Conservation (phyloP, 2,329 filamentous ascomycete genomes). For the Ceratocystis eucalypticola region DNA sequence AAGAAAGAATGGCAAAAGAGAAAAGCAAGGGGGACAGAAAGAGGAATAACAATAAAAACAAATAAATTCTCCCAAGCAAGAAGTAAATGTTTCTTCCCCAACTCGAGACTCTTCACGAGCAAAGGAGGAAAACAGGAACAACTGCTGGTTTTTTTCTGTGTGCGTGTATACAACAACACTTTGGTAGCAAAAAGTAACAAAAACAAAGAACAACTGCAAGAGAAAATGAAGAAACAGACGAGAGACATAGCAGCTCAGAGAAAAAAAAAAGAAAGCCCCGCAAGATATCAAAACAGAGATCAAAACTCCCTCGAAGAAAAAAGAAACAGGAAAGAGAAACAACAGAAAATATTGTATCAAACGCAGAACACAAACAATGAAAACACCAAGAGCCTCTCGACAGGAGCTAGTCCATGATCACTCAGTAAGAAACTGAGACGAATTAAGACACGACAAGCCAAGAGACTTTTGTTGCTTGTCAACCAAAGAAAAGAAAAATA, state of each 20-base stretch:
- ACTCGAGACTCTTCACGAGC: background rate
- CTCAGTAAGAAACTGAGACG: background rate
- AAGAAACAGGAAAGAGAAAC: slow-evolving; percentile 22
- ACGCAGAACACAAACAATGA: background rate
- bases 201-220: background rate
- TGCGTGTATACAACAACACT: slow-evolving; percentile 4
- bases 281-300: slow-evolving; percentile 21
- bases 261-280: slow-evolving; percentile 12
- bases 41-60: slow-evolving; percentile 6
- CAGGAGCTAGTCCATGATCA: no score
- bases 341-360: slow-evolving; percentile 18
- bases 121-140: background rate
- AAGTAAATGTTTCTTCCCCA: no score
- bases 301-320: slow-evolving; percentile 16
- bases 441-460: background rate
- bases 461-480: no score
- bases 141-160: slow-evolving; percentile 7
- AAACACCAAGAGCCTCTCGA: slow-evolving; percentile 15
- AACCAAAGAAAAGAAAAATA: background rate
- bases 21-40: background rate
- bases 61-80: slow-evolving; percentile 3
- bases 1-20: background rate
- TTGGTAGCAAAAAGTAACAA: slow-evolving; percentile 5
- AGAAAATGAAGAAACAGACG: background rate
- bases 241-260: background rate